Evolutionary conservation across 768 basidiomycete genomes (phyloP).

Genomic region (Psilocybe cubensis): DNA sequence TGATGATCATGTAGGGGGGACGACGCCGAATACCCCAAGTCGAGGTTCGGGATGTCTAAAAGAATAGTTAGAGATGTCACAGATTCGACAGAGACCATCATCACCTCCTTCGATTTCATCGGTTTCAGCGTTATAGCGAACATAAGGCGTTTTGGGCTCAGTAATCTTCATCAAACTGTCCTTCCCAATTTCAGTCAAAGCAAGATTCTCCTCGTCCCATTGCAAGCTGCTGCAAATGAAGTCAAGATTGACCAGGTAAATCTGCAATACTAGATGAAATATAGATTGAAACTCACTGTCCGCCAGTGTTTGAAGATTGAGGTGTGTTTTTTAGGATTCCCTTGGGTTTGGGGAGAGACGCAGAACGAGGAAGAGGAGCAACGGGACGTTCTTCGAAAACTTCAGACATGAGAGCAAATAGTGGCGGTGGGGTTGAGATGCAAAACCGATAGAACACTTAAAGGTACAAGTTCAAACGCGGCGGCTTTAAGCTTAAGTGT

Average conservation of each 20-base stretch:
- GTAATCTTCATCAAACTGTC: slow-evolving; percentile 99
- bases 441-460: not conserved
- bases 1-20: slow-evolving; percentile 32
- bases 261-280: slow-evolving; percentile 2
- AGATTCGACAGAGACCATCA: slow-evolving; percentile 17
- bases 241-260: slow-evolving; percentile 3
- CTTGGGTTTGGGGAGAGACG: slow-evolving; percentile 76
- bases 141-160: slow-evolving; percentile 96
- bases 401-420: slow-evolving; percentile 28
- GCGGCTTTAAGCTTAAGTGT: not conserved
- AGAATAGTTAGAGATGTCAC: not conserved
- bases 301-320: slow-evolving; percentile 40
- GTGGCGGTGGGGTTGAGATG: not conserved
- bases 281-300: slow-evolving; percentile 48
- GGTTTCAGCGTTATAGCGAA: slow-evolving; percentile 87
- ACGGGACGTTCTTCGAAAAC: slow-evolving; percentile 44
- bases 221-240: slow-evolving; percentile 63
- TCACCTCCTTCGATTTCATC: slow-evolving; percentile 84
- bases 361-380: slow-evolving; percentile 61
- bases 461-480: not conserved
- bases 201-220: slow-evolving; percentile 96
- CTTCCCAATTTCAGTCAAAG: slow-evolving; percentile 90
- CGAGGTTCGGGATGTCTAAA: slow-evolving; percentile 83
- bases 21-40: slow-evolving; percentile 49
- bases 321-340: slow-evolving; percentile 89